Evolutionary conservation across 2,329 filamentous ascomycete genomes (phyloP).

Genomic region (Chlorencoelia australis): DNA sequence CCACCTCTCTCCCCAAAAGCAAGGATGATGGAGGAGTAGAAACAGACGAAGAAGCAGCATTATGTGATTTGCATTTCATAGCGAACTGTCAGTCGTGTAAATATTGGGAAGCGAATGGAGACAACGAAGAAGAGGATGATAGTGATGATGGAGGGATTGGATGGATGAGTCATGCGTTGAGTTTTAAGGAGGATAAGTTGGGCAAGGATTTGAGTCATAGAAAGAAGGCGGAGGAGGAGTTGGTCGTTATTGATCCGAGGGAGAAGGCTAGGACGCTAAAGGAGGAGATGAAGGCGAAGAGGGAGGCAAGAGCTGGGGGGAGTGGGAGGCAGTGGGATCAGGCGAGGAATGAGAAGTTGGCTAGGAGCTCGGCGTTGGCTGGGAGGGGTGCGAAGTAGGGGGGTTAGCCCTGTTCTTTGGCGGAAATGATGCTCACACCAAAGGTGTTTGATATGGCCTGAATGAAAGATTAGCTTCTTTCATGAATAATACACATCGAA

Average conservation of each 20-base stretch:
- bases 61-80: slow-evolving; percentile 95
- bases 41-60: slow-evolving; percentile 55
- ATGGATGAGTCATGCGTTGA: slow-evolving; percentile 82
- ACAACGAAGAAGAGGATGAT: slow-evolving; percentile 36
- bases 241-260: slow-evolving; percentile 86
- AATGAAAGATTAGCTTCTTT: too few species aligned
- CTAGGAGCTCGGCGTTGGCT: slow-evolving; percentile 40
- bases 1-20: slow-evolving; percentile 19
- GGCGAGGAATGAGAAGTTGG: slow-evolving; percentile 46
- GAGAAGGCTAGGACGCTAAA: slow-evolving; percentile 68
- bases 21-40: slow-evolving; percentile 15
- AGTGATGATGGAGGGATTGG: slow-evolving; percentile 52
- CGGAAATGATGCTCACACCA: too few species aligned
- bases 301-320: slow-evolving; percentile 40
- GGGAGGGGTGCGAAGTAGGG: slow-evolving; percentile 45
- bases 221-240: slow-evolving; percentile 79
- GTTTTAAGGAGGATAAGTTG: slow-evolving; percentile 78
- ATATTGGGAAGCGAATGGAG: slow-evolving; percentile 55
- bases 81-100: slow-evolving; percentile 88
- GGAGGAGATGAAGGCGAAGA: slow-evolving; percentile 50
- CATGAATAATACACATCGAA: too few species aligned
- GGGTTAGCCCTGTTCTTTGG: too few species aligned
- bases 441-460: too few species aligned
- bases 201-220: slow-evolving; percentile 89
- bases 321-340: slow-evolving; percentile 50